These are phyloP conservation scores for Lentinula lateritia DNA, from an alignment of 768 basidiomycete genomes.

Conservation along the genomic window DNA sequence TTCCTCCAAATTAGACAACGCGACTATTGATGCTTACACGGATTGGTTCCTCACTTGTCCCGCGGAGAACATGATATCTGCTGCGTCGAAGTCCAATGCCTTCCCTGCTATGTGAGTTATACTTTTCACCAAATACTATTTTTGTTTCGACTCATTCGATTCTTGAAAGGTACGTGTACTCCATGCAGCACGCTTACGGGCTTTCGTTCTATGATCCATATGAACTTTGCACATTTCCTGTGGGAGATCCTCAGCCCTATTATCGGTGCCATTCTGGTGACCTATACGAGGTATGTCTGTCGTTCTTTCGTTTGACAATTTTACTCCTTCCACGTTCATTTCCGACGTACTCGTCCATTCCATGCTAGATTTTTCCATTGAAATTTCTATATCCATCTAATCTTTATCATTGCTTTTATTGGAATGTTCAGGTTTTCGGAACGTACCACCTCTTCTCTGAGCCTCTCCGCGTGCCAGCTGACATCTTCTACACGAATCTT, in stretches of 20 bases:
- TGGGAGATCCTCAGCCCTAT: slow-evolving; percentile 12
- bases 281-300: slow-evolving; percentile 11
- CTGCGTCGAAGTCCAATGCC: slow-evolving; percentile 8
- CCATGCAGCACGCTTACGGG: slow-evolving; percentile 12
- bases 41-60: slow-evolving; percentile 11
- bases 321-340: neutral
- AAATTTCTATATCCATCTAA: neutral
- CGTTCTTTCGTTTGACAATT: neutral
- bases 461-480: slow-evolving; percentile 11
- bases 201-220: slow-evolving; percentile 14
- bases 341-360: neutral
- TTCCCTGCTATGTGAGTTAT: slow-evolving; percentile 13
- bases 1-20: slow-evolving; percentile 8
- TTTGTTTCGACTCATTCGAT: neutral
- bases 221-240: slow-evolving; percentile 13
- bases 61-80: slow-evolving; percentile 10
- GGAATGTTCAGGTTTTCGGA: slow-evolving; percentile 11
- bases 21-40: slow-evolving; percentile 9
- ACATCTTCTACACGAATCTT: slow-evolving; percentile 8
- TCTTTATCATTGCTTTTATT: neutral
- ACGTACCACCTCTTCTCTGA: slow-evolving; percentile 15
- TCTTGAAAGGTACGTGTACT: slow-evolving; percentile 10
- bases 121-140: neutral
- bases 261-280: slow-evolving; percentile 17
- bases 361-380: neutral